Conservation (phyloP, 176 grass and related monocot species). For the Chloris gayana region DNA sequence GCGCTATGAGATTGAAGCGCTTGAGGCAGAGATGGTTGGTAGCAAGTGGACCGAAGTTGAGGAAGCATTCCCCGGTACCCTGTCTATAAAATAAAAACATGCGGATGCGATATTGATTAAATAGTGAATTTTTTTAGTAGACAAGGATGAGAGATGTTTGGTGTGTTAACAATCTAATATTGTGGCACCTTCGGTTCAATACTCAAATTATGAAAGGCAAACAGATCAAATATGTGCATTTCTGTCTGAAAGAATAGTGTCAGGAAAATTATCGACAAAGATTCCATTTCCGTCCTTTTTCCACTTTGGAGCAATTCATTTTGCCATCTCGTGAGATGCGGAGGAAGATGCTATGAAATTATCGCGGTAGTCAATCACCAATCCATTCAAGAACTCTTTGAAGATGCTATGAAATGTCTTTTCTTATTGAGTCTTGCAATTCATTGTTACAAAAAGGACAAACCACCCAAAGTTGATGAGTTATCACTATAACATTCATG, state of each 20-base stretch:
- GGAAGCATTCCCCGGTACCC: slow-evolving; percentile 32
- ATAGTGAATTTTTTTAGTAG: background rate
- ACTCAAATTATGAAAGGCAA: background rate
- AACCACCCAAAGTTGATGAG: too few species aligned
- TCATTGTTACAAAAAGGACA: too few species aligned
- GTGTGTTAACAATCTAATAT: background rate
- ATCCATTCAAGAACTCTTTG: background rate
- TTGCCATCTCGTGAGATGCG: background rate
- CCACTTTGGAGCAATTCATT: background rate
- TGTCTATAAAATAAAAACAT: slow-evolving; percentile 37
- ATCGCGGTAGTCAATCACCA: background rate
- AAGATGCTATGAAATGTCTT: background rate
- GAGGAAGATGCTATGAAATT: background rate
- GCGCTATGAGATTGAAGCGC: slow-evolving; percentile 78
- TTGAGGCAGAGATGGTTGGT: slow-evolving; percentile 45
- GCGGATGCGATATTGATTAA: background rate
- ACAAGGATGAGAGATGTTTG: background rate
- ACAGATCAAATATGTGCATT: background rate
- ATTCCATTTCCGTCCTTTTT: background rate
- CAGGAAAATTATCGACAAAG: background rate
- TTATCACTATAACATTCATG: background rate
- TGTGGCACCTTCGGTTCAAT: background rate
- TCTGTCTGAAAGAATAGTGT: background rate
- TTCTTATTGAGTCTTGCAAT: background rate
- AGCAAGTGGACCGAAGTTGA: slow-evolving; percentile 35